Percentiles rank a stretch among this genome's conserved stretches.
phyloP scores from a whole-genome alignment of 2,329 filamentous ascomycete species.

The Aspergillus fumigatiaffinis region DNA sequence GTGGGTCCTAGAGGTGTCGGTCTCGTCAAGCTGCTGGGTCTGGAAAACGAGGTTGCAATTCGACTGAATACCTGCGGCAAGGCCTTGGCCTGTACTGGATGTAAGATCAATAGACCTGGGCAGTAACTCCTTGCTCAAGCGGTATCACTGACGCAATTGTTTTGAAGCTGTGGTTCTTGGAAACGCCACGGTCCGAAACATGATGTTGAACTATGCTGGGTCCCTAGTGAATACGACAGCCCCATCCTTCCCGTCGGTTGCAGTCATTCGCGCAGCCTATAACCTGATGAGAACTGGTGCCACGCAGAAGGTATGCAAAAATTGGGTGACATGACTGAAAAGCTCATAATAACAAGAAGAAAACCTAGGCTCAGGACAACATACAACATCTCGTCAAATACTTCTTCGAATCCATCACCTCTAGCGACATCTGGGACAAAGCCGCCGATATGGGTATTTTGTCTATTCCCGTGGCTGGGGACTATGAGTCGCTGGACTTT shows the following conservation, averaged over 20 bases:
- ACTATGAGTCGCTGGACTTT: conserved; percentile 30
- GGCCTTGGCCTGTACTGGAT: conserved; percentile 53
- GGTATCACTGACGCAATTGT: conserved; percentile 14
- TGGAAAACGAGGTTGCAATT: conserved; percentile 42
- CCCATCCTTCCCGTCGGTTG: conserved; percentile 54
- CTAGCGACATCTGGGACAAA: conserved; percentile 5
- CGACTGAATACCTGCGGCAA: conserved; percentile 44
- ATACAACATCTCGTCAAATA: conserved; percentile 11
- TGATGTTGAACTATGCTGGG: conserved; percentile 65
- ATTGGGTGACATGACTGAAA: too few relatives aligned
- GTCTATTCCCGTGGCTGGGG: conserved; percentile 4
- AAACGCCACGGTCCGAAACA: conserved; percentile 50
- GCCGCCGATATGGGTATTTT: conserved; percentile 7
- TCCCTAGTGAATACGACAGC: conserved; percentile 65
- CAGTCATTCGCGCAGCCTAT: not conserved
- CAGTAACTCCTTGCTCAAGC: not conserved
- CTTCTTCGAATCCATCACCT: conserved; percentile 5
- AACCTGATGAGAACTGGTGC: not conserved
- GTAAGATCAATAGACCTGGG: conserved; percentile 33
- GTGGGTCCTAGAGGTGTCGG: conserved; percentile 41
- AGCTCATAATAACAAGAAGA: not conserved
- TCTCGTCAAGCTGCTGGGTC: conserved; percentile 38
- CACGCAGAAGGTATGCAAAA: conserved; percentile 6
- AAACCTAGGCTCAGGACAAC: conserved; percentile 7
- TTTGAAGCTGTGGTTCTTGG: conserved; percentile 54